phyloP scores from a whole-genome alignment of 106 monocot genomes.

The Platanthera guangdongensis region DNA sequence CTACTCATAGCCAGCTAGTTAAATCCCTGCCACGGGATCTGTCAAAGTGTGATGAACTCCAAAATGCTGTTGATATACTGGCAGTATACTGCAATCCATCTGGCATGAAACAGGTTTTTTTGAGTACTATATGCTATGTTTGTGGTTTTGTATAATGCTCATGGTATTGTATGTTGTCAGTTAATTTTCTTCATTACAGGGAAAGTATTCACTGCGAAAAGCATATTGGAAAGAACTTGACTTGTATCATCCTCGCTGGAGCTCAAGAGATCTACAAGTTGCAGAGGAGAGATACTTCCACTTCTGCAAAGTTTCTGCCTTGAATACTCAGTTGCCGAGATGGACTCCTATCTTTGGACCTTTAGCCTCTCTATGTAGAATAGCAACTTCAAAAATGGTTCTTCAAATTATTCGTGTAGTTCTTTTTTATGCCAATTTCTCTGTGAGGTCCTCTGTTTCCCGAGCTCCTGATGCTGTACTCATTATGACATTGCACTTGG shows the following conservation, averaged over 20 bases:
- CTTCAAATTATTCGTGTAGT: conserved; percentile 58
- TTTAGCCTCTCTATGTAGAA: conserved; percentile 41
- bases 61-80: conserved; percentile 53
- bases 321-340: conserved; percentile 62
- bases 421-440: conserved; percentile 61
- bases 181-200: conserved; percentile 30
- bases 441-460: conserved; percentile 33
- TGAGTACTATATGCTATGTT: not conserved
- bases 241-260: conserved; percentile 94
- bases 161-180: not conserved
- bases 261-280: conserved; percentile 66
- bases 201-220: conserved; percentile 72
- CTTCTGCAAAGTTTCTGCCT: conserved; percentile 64
- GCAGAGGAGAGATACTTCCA: conserved; percentile 83
- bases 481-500: conserved; percentile 73
- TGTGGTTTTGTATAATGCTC: not conserved
- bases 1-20: conserved; percentile 82
- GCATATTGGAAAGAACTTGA: conserved; percentile 83
- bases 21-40: conserved; percentile 78
- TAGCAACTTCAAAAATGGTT: conserved; percentile 62
- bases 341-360: conserved; percentile 64
- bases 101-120: conserved; percentile 80
- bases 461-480: conserved; percentile 83
- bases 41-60: conserved; percentile 50
- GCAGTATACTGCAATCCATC: conserved; percentile 80